Conservation (phyloP, 768 basidiomycete species). For the Chalciporus pseudorubinellus region DNA sequence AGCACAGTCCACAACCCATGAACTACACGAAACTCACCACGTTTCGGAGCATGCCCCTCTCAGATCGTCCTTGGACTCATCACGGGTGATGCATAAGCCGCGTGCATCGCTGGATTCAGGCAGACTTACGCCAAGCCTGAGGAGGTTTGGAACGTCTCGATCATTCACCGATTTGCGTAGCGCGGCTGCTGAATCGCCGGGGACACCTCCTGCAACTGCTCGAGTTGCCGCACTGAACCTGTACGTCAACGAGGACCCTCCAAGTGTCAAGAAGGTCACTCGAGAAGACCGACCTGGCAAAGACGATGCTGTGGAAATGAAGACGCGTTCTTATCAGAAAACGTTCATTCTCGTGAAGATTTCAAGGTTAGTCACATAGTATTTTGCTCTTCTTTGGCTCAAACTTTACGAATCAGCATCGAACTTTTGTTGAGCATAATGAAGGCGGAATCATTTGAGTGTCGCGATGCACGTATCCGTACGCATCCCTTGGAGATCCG, state of each 20-base stretch:
- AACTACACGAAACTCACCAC: constrained; percentile 19
- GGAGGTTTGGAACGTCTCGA: constrained; percentile 56
- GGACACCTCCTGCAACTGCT: constrained; percentile 10
- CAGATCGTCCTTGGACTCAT: constrained; percentile 53
- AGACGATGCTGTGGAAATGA: constrained; percentile 79
- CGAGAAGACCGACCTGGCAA: constrained; percentile 24
- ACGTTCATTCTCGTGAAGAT: constrained; percentile 80
- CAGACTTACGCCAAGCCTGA: constrained; percentile 41
- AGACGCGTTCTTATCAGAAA: constrained; percentile 74
- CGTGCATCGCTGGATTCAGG: constrained; percentile 35
- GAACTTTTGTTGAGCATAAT: constrained; percentile 74
- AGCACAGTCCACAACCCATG: neutral
- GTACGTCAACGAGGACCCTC: constrained; percentile 20
- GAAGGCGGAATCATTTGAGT: constrained; percentile 83
- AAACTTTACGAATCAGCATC: constrained; percentile 42
- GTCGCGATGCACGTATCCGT: constrained; percentile 72
- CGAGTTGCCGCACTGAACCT: constrained; percentile 16
- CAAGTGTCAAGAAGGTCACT: constrained; percentile 15
- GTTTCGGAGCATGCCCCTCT: constrained; percentile 18
- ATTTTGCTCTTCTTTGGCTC: constrained; percentile 14
- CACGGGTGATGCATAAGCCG: constrained; percentile 33
- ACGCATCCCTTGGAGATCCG: constrained; percentile 80
- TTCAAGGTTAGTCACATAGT: constrained; percentile 47
- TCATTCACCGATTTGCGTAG: constrained; percentile 70
- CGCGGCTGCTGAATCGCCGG: constrained; percentile 37